Conservation (phyloP, 2,329 filamentous ascomycete genomes). For the Phialophora verrucosa region DNA sequence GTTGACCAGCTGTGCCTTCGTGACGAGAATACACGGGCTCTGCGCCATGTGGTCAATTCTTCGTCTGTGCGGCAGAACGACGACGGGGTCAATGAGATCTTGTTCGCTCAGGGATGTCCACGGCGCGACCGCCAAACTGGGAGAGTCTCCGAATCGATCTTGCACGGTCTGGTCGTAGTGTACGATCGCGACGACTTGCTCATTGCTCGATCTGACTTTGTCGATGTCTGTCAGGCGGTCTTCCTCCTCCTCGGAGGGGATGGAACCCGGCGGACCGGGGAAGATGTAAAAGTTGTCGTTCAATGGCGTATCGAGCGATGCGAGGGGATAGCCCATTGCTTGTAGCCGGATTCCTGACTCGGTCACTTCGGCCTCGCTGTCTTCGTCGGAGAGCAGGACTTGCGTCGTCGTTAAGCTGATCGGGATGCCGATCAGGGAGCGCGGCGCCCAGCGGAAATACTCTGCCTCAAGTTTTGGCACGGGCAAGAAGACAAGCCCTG, state of each 20-base stretch:
- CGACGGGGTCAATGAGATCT: background rate
- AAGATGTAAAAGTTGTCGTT: constrained; percentile 1
- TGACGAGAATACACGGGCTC: background rate
- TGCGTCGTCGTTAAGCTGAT: background rate
- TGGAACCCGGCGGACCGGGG: background rate
- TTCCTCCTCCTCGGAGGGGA: background rate
- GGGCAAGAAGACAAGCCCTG: background rate
- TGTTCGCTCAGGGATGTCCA: background rate
- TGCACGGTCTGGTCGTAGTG: background rate
- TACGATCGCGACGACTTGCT: background rate
- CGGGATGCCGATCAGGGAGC: background rate
- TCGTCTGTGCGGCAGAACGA: background rate
- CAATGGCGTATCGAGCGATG: background rate
- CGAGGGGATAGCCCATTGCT: background rate
- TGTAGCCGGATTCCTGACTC: background rate
- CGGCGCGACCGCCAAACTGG: background rate
- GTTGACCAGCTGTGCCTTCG: background rate
- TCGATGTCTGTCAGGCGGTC: background rate
- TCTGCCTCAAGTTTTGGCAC: constrained; percentile 2
- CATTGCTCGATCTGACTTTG: background rate
- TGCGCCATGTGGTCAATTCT: background rate
- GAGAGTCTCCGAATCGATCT: background rate
- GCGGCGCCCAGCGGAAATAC: constrained; percentile 6
- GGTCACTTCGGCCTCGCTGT: background rate
- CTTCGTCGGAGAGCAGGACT: background rate